Percentiles rank a stretch among this genome's conserved stretches.
These are phyloP conservation scores for Gracilaria caudata DNA, from an alignment of 23 red algal species.

Conservation along the genomic window DNA sequence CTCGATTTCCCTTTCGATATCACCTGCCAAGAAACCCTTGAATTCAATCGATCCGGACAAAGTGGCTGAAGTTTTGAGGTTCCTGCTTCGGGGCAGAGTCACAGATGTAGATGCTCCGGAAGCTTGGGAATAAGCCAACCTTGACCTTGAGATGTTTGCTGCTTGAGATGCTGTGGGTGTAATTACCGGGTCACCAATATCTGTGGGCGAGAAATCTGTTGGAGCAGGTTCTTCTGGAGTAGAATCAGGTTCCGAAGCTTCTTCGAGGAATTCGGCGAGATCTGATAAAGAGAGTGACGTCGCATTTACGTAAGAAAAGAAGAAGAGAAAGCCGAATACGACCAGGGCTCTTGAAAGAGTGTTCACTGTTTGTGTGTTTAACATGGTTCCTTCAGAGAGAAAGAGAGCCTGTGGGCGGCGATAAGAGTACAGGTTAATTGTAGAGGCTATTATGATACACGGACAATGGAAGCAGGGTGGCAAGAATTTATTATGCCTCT, in stretches of 20 bases:
- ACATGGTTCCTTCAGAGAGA: not conserved
- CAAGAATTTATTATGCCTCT: too few species aligned
- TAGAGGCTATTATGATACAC: too few species aligned
- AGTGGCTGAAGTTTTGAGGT: not conserved
- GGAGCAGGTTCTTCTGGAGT: not conserved
- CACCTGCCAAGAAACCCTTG: not conserved
- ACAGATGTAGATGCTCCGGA: not conserved
- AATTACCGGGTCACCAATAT: not conserved
- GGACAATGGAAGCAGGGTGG: too few species aligned
- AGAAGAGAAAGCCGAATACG: not conserved
- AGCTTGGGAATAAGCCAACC: not conserved
- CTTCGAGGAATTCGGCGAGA: not conserved
- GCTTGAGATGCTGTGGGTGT: not conserved
- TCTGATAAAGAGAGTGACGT: not conserved
- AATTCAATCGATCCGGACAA: not conserved
- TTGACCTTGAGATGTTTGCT: constrained; percentile 24
- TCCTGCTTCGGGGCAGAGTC: not conserved
- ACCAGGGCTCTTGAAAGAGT: not conserved
- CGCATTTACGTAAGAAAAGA: not conserved
- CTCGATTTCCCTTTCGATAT: constrained; percentile 18
- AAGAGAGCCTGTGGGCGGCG: too few species aligned
- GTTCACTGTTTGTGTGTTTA: not conserved
- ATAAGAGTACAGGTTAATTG: too few species aligned
- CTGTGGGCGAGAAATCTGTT: not conserved
- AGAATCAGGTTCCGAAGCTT: not conserved